Percentiles rank a stretch among this genome's conserved stretches.
Conservation (phyloP, 768 basidiomycete genomes). For the Russula ochroleuca region DNA sequence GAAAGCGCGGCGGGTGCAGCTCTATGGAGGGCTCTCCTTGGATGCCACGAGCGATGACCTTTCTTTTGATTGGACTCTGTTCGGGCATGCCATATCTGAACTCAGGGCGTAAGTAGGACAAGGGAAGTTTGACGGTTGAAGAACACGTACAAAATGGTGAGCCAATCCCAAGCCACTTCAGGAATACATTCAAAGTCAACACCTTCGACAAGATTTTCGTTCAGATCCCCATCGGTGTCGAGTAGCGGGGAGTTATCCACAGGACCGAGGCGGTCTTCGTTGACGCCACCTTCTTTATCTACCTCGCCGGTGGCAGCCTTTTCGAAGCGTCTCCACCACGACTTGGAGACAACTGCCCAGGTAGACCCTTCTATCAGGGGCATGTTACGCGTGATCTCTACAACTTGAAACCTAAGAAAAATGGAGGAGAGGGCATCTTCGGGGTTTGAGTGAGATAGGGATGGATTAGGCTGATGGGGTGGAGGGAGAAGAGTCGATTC, state of each 20-base stretch:
- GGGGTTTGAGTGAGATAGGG: constrained; percentile 11
- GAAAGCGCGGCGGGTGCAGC: constrained; percentile 63
- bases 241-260: constrained; percentile 71
- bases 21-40: constrained; percentile 55
- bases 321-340: constrained; percentile 74
- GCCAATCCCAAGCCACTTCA: constrained; percentile 60
- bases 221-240: constrained; percentile 49
- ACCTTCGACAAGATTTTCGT: constrained; percentile 49
- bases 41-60: constrained; percentile 59
- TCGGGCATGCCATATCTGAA: constrained; percentile 66
- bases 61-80: constrained; percentile 54
- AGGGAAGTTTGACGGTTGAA: neutral
- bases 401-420: constrained; percentile 45
- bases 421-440: constrained; percentile 21
- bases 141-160: constrained; percentile 61
- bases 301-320: constrained; percentile 63
- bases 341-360: constrained; percentile 71
- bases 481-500: constrained; percentile 14
- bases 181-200: constrained; percentile 75
- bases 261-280: constrained; percentile 62
- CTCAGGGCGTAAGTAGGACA: constrained; percentile 5
- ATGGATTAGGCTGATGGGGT: constrained; percentile 6
- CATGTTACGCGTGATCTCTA: constrained; percentile 44
- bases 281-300: constrained; percentile 62
- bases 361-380: constrained; percentile 62